phyloP scores from a whole-genome alignment of 345 rosid species.

The Barbarea vulgaris region DNA sequence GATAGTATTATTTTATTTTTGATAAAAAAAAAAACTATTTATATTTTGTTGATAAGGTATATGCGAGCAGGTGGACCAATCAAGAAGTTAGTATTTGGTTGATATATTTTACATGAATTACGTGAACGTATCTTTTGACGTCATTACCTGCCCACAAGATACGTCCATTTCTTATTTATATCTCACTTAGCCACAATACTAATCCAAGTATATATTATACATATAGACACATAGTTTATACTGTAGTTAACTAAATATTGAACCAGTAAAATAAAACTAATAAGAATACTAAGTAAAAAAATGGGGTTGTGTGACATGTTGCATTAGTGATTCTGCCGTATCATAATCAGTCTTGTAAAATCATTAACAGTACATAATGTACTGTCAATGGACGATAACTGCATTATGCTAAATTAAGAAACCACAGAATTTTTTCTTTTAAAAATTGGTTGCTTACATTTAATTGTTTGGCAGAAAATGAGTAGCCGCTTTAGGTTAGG shows the following conservation, averaged over 20 bases:
- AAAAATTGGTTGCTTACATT: background rate
- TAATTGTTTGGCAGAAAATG: background rate
- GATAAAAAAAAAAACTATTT: background rate
- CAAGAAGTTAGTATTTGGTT: conserved; percentile 18
- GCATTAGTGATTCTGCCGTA: background rate
- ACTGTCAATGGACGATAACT: background rate
- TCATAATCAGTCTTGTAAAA: background rate
- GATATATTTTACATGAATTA: conserved; percentile 19
- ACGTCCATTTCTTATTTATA: conserved; percentile 9
- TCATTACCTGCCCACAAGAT: conserved; percentile 21
- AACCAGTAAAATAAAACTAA: background rate
- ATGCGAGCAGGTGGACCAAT: conserved; percentile 20
- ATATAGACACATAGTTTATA: too few species aligned
- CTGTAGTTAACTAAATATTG: background rate
- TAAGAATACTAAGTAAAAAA: background rate
- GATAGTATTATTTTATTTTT: too few species aligned
- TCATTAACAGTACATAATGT: background rate
- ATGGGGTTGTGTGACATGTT: background rate
- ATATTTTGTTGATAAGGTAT: background rate
- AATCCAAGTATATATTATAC: background rate
- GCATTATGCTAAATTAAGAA: background rate
- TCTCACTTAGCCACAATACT: background rate
- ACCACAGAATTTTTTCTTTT: background rate
- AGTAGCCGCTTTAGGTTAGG: background rate
- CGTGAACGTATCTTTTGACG: conserved; percentile 33